A percentile compares a stretch with the other conserved stretches of the same genome.
These are phyloP conservation scores for Erigeron canadensis DNA, from an alignment of 129 eudicot species.

Conservation along the genomic window DNA sequence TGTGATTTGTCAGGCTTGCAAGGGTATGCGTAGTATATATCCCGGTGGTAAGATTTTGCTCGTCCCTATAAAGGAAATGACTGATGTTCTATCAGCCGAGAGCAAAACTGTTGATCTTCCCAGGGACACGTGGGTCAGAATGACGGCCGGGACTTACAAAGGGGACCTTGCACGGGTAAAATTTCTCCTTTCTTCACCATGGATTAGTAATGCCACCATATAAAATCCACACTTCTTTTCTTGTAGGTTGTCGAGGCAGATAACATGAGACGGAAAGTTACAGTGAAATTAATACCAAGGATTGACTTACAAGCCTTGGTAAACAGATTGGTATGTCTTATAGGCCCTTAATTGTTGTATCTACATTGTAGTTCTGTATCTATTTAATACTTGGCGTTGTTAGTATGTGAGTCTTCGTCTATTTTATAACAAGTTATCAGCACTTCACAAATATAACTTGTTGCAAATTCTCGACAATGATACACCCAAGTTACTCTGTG, in stretches of 20 bases:
- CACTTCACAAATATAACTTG: background rate
- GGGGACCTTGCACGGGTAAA: slow-evolving; percentile 91
- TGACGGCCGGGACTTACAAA: slow-evolving; percentile 81
- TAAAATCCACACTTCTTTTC: background rate
- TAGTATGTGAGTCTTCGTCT: background rate
- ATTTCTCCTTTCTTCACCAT: background rate
- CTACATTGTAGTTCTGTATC: background rate
- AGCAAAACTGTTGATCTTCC: slow-evolving; percentile 85
- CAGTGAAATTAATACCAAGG: slow-evolving; percentile 82
- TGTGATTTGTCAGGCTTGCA: slow-evolving; percentile 58
- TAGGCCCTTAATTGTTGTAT: background rate
- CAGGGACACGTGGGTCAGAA: slow-evolving; percentile 90
- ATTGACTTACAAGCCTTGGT: slow-evolving; percentile 86
- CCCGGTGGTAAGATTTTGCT: slow-evolving; percentile 57
- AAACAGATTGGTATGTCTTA: slow-evolving; percentile 59
- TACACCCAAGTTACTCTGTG: background rate
- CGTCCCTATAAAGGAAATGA: slow-evolving; percentile 95
- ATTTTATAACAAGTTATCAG: background rate
- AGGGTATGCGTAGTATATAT: slow-evolving; percentile 85
- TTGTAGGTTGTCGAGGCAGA: slow-evolving; percentile 77
- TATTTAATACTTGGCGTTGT: background rate
- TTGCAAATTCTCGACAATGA: background rate
- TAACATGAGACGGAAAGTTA: slow-evolving; percentile 86
- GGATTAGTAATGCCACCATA: background rate
- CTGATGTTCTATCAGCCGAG: slow-evolving; percentile 91